Conservation (phyloP, 1,139 yeast species). For the Debaryomyces udenii region DNA sequence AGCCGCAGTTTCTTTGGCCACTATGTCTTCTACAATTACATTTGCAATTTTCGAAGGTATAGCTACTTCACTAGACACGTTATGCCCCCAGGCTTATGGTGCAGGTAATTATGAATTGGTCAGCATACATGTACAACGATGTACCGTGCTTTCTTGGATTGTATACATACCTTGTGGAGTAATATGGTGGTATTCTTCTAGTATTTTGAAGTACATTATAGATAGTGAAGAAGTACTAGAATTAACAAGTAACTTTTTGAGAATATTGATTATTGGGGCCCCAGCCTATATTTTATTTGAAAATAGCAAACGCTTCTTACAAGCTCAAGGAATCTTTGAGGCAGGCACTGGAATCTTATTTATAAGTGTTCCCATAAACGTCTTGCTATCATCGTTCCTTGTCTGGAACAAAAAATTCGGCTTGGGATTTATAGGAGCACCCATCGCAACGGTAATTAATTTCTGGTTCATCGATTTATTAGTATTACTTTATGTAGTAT, state of each 20-base stretch:
- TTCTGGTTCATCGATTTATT: constrained; percentile 69
- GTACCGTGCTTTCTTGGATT: constrained; percentile 57
- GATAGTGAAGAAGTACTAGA: constrained; percentile 62
- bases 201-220: constrained; percentile 53
- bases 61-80: constrained; percentile 83
- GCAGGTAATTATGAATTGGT: constrained; percentile 65
- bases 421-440: constrained; percentile 71
- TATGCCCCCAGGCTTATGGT: constrained; percentile 85
- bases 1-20: constrained; percentile 83
- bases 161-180: constrained; percentile 63
- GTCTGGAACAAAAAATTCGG: constrained; percentile 73
- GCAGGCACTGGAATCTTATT: constrained; percentile 82
- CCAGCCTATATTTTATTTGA: constrained; percentile 88
- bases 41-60: constrained; percentile 86
- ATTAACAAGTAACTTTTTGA: constrained; percentile 65
- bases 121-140: constrained; percentile 65
- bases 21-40: constrained; percentile 86
- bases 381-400: constrained; percentile 68
- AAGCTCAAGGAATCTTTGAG: constrained; percentile 90
- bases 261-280: constrained; percentile 71
- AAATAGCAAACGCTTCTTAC: constrained; percentile 77
- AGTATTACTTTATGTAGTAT: constrained; percentile 55
- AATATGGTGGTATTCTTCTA: constrained; percentile 68
- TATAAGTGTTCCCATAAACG: constrained; percentile 79
- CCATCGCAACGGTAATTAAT: constrained; percentile 69